phyloP scores from a whole-genome alignment of 2,329 filamentous ascomycete genomes.

The Xenoacremonium recifei region DNA sequence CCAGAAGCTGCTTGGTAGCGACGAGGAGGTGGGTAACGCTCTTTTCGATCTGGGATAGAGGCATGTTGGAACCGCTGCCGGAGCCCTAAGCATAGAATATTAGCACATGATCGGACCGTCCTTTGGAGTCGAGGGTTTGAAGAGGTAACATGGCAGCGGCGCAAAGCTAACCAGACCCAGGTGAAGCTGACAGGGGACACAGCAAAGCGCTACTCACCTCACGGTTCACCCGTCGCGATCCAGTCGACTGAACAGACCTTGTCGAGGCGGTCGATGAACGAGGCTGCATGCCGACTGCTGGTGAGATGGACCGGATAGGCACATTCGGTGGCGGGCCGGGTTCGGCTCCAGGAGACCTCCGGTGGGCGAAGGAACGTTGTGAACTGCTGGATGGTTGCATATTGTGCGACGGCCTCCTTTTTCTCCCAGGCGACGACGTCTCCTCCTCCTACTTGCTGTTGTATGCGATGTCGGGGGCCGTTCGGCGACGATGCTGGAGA shows the following conservation, averaged over 20 bases:
- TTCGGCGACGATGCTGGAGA: no score
- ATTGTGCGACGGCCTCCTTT: neutral
- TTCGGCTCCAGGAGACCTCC: conserved; percentile 63
- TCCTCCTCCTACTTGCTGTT: neutral
- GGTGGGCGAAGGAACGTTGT: conserved; percentile 52
- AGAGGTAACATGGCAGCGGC: neutral
- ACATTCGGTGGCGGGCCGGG: conserved; percentile 56
- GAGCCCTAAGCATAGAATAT: conserved; percentile 34
- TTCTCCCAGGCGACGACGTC: no score
- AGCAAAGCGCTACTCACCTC: conserved; percentile 29
- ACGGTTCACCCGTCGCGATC: conserved; percentile 31
- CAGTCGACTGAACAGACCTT: conserved; percentile 50
- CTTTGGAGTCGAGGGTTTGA: conserved; percentile 1
- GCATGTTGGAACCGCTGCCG: conserved; percentile 66
- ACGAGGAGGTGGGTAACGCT: conserved; percentile 97
- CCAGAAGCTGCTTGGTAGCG: conserved; percentile 94
- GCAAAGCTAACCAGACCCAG: neutral
- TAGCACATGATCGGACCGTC: conserved; percentile 20
- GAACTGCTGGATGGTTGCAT: conserved; percentile 54
- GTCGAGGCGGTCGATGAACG: conserved; percentile 68
- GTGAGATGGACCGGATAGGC: conserved; percentile 59
- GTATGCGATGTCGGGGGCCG: no score
- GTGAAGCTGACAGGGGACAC: conserved; percentile 17
- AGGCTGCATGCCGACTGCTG: conserved; percentile 57
- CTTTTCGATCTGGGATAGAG: conserved; percentile 95